Evolutionary conservation across 2,329 filamentous ascomycete genomes (phyloP).

Genomic region (Cercospora janseana): DNA sequence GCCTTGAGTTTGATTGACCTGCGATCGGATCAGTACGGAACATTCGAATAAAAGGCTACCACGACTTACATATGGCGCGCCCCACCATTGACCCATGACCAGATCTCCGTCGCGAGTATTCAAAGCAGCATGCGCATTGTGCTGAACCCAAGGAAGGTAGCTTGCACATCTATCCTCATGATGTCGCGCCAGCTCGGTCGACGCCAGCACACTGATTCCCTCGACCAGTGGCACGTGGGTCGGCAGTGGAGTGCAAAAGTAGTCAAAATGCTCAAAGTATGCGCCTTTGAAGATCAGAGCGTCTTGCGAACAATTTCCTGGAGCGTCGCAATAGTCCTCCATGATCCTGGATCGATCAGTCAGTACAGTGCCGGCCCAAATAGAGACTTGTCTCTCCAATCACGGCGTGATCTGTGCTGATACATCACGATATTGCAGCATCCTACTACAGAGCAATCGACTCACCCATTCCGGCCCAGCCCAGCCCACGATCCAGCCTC

Average conservation of each 20-base stretch:
- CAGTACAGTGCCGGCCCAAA: too few relatives aligned
- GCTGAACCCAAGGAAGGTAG: slow-evolving; percentile 73
- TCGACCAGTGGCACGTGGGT: slow-evolving; percentile 43
- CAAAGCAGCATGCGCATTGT: slow-evolving; percentile 74
- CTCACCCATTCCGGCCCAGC: slow-evolving; percentile 74
- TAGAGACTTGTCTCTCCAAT: too few relatives aligned
- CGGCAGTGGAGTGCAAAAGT: slow-evolving; percentile 71
- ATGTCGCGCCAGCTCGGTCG: slow-evolving; percentile 29
- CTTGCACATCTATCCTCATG: slow-evolving; percentile 63
- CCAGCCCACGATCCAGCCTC: slow-evolving; percentile 60
- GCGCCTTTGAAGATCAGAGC: slow-evolving; percentile 92
- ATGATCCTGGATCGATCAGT: too few relatives aligned
- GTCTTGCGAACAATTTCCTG: slow-evolving; percentile 75
- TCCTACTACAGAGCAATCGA: too few relatives aligned
- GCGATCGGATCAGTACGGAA: slow-evolving; percentile 3
- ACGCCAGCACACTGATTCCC: slow-evolving; percentile 46
- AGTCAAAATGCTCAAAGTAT: slow-evolving; percentile 83
- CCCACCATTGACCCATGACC: slow-evolving; percentile 91
- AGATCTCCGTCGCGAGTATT: slow-evolving; percentile 54
- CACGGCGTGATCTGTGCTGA: too few relatives aligned
- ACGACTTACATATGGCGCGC: slow-evolving; percentile 28
- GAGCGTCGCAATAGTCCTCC: slow-evolving; percentile 79
- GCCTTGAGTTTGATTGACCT: slow-evolving; percentile 25
- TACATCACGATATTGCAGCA: too few relatives aligned
- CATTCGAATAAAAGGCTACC: not conserved